Conservation (phyloP, 305 asterid genomes). For the Petunia hybrid region DNA sequence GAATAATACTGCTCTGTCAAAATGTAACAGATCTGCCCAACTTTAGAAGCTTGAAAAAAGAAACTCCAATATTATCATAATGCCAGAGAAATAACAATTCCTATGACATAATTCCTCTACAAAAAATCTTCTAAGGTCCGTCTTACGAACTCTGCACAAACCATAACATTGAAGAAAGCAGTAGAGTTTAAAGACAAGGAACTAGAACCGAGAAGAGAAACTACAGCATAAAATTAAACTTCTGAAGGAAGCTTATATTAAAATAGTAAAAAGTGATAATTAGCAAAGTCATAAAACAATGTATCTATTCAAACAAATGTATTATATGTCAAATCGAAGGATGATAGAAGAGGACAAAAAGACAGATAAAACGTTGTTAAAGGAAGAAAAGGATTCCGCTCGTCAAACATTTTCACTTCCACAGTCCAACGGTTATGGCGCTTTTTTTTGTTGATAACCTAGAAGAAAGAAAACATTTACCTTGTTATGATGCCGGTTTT, state of each 20-base stretch:
- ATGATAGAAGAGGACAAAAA: background rate
- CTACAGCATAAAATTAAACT: constrained; percentile 1
- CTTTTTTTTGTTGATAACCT: background rate
- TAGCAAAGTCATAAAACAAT: constrained; percentile 2
- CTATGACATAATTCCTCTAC: background rate
- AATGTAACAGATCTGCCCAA: constrained; percentile 16
- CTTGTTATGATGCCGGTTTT: constrained; percentile 82
- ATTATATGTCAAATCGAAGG: background rate
- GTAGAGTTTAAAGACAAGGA: background rate
- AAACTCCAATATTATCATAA: background rate
- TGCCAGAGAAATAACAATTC: background rate
- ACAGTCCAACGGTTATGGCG: too few relatives aligned
- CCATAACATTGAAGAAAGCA: too few relatives aligned
- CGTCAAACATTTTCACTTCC: constrained; percentile 12
- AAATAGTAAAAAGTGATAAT: background rate
- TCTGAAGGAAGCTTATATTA: constrained; percentile 17
- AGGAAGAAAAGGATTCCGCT: background rate
- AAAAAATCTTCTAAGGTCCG: background rate
- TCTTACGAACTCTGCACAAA: constrained; percentile 18
- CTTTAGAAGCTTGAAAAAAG: background rate
- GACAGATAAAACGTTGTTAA: background rate
- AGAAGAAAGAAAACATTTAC: constrained; percentile 47
- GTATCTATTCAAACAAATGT: constrained; percentile 4
- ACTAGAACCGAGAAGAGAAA: constrained; percentile 4
- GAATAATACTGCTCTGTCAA: background rate